These are phyloP conservation scores for Sporobolus alterniflorus DNA, from an alignment of 202 grass and related monocot genomes.

Conservation along the genomic window DNA sequence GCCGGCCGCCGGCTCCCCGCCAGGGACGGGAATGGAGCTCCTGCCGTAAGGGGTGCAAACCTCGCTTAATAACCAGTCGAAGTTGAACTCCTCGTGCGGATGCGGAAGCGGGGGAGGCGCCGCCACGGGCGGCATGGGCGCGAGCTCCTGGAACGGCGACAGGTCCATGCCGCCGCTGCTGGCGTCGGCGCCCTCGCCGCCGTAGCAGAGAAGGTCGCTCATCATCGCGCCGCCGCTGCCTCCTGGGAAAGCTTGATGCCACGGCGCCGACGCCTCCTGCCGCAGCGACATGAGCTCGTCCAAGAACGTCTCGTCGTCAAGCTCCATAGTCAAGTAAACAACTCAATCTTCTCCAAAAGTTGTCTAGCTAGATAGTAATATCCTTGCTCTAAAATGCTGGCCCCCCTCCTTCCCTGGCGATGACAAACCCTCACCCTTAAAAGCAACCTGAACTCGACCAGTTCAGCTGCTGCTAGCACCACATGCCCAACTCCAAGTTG, in stretches of 20 bases:
- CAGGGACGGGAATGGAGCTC: slow-evolving; percentile 8
- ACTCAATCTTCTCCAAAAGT: neutral
- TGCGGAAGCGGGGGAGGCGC: neutral
- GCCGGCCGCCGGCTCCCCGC: neutral
- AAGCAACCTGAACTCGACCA: neutral
- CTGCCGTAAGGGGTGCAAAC: slow-evolving; percentile 72
- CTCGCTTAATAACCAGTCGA: slow-evolving; percentile 76
- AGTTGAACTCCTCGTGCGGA: slow-evolving; percentile 60
- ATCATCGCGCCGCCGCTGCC: slow-evolving; percentile 28
- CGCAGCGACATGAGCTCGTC: slow-evolving; percentile 83
- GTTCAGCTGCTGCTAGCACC: slow-evolving; percentile 2
- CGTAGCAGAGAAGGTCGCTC: slow-evolving; percentile 71
- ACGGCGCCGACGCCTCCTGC: slow-evolving; percentile 29
- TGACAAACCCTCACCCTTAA: slow-evolving; percentile 49
- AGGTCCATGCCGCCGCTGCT: slow-evolving; percentile 13
- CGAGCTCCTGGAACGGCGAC: too few relatives aligned
- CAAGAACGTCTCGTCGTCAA: slow-evolving; percentile 79
- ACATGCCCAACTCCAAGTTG: slow-evolving; percentile 47
- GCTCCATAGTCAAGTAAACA: slow-evolving; percentile 62
- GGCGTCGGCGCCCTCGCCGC: slow-evolving; percentile 22
- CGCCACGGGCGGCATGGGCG: neutral
- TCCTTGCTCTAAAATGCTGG: neutral
- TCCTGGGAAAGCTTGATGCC: slow-evolving; percentile 30
- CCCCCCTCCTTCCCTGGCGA: neutral
- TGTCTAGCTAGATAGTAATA: neutral